phyloP scores from a whole-genome alignment of 2,329 filamentous ascomycete species.

The Westerdykella aurantiaca region DNA sequence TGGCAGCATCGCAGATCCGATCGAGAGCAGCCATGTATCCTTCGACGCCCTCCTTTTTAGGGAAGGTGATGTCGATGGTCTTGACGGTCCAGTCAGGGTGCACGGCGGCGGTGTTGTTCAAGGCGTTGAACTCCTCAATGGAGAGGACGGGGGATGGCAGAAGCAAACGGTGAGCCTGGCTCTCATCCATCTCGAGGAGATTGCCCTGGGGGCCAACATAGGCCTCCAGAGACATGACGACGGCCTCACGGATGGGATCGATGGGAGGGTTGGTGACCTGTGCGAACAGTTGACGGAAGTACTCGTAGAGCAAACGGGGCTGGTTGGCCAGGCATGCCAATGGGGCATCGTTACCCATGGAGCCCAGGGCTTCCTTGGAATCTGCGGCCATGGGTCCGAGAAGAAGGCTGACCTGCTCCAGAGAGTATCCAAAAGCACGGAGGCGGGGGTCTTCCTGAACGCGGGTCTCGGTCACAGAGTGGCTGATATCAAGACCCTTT shows the following conservation, averaged over 20 bases:
- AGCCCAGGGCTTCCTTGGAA: conserved; percentile 93
- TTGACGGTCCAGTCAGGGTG: conserved; percentile 81
- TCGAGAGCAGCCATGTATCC: conserved; percentile 87
- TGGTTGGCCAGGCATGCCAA: conserved; percentile 86
- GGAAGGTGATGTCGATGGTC: conserved; percentile 88
- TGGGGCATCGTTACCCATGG: conserved; percentile 96
- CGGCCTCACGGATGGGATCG: conserved; percentile 92
- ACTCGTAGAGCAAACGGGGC: conserved; percentile 85
- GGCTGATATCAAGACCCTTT: conserved; percentile 57
- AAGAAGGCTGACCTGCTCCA: conserved; percentile 88
- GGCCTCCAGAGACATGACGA: conserved; percentile 96
- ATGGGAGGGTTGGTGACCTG: conserved; percentile 98
- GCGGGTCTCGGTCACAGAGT: conserved; percentile 60
- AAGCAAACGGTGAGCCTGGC: conserved; percentile 79
- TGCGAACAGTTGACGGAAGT: conserved; percentile 95
- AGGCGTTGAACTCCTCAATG: conserved; percentile 81
- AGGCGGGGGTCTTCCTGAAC: conserved; percentile 82
- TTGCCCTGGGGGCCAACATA: conserved; percentile 97
- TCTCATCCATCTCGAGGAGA: conserved; percentile 84
- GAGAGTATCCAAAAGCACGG: conserved; percentile 85
- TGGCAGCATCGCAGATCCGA: conserved; percentile 77
- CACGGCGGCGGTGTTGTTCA: conserved; percentile 68
- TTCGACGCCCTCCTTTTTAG: conserved; percentile 72
- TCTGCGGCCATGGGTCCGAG: conserved; percentile 95
- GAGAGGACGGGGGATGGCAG: conserved; percentile 85